Percentiles rank a stretch among this genome's conserved stretches.
phyloP scores from a whole-genome alignment of 768 basidiomycete genomes.

The Hypsizygus marmoreus region DNA sequence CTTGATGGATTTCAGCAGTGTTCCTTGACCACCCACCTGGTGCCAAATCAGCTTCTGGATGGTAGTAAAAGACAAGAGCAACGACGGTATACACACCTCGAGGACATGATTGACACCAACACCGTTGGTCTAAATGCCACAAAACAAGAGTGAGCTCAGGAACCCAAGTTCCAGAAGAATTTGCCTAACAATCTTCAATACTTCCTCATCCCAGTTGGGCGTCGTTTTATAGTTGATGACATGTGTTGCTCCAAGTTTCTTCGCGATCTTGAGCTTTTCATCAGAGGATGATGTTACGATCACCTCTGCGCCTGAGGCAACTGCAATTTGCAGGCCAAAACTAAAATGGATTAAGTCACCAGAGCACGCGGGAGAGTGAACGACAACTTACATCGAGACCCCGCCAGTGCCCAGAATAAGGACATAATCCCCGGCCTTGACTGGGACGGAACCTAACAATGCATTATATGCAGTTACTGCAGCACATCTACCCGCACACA shows the following conservation, averaged over 20 bases:
- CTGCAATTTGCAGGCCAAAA: slow-evolving; percentile 59
- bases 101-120: no score
- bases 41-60: slow-evolving; percentile 28
- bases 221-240: slow-evolving; percentile 61
- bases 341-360: slow-evolving; percentile 22
- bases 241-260: slow-evolving; percentile 49
- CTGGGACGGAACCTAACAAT: no score
- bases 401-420: slow-evolving; percentile 57
- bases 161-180: neutral
- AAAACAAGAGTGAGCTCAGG: no score
- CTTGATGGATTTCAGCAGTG: slow-evolving; percentile 43
- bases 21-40: slow-evolving; percentile 55
- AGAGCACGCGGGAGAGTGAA: neutral
- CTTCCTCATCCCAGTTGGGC: slow-evolving; percentile 58
- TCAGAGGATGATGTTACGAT: slow-evolving; percentile 68
- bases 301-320: slow-evolving; percentile 59
- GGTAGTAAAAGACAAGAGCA: no score
- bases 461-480: no score
- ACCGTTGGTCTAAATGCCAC: no score
- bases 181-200: slow-evolving; percentile 38
- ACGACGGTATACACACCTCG: no score
- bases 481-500: no score
- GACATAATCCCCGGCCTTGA: no score
- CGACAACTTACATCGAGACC: slow-evolving; percentile 43
- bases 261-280: slow-evolving; percentile 52